These are phyloP conservation scores for Ceratobasidium sp. DNA, from an alignment of 1,284 basidiomycete species.

Conservation along the genomic window DNA sequence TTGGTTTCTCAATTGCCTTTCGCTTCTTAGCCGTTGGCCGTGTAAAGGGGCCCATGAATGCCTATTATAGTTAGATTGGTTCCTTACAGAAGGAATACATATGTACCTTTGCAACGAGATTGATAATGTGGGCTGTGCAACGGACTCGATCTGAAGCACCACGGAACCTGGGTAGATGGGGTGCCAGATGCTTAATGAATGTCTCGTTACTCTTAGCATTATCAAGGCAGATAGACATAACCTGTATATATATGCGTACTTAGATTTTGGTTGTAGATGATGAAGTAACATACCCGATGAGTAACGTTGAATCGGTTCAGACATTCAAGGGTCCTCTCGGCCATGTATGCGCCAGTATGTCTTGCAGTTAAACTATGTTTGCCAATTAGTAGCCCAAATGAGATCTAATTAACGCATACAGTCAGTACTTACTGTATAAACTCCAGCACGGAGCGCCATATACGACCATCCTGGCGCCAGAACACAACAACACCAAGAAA, in stretches of 20 bases:
- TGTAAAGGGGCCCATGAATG: slow-evolving; percentile 5
- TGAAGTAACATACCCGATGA: not conserved
- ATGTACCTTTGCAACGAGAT: slow-evolving; percentile 11
- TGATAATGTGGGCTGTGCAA: slow-evolving; percentile 6
- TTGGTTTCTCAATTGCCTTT: not conserved
- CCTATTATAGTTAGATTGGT: not conserved
- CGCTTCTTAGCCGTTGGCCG: not conserved
- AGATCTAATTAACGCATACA: not conserved
- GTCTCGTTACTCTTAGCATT: slow-evolving; percentile 15
- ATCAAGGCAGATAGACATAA: slow-evolving; percentile 15
- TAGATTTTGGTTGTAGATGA: not conserved
- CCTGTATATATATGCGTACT: not conserved
- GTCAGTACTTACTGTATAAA: slow-evolving; percentile 13
- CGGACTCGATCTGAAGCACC: not conserved
- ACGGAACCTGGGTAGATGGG: not conserved
- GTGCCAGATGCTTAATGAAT: not conserved
- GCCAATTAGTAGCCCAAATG: not conserved
- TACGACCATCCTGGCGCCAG: not conserved
- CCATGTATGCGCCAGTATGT: slow-evolving; percentile 13
- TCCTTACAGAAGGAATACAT: not conserved
- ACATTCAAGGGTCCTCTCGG: not conserved
- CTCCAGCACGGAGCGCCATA: slow-evolving; percentile 11
- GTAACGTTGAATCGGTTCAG: not conserved
- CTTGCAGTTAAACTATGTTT: slow-evolving; percentile 1
- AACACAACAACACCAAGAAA: slow-evolving; percentile 27